Evolutionary conservation across 2,329 filamentous ascomycete genomes (phyloP).

Genomic region (Aspergillus spinulosporus): DNA sequence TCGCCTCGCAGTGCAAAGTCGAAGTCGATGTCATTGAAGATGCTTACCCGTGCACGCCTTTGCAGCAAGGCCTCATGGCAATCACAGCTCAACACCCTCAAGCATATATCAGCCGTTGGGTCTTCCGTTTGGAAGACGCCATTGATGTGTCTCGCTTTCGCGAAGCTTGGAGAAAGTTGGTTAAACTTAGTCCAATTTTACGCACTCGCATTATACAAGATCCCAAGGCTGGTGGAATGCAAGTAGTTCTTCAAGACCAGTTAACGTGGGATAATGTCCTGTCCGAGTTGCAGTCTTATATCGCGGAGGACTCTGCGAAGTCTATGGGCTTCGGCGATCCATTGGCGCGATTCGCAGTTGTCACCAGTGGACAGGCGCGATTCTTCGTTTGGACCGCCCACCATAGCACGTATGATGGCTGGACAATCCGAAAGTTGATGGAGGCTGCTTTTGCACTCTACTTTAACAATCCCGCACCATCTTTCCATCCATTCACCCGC

Average conservation of each 20-base stretch:
- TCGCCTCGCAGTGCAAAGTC: conserved; percentile 1
- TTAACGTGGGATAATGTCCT: conserved; percentile 21
- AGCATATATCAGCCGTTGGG: conserved; percentile 43
- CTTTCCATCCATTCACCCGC: not conserved
- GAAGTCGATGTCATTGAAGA: conserved; percentile 25
- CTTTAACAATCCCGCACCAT: not conserved
- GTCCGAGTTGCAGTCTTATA: conserved; percentile 18
- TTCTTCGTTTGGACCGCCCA: conserved; percentile 9
- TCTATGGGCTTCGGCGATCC: conserved; percentile 21
- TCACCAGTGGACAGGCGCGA: not conserved
- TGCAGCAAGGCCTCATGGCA: conserved; percentile 42
- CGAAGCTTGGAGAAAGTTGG: conserved; percentile 39
- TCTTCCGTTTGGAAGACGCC: conserved; percentile 26
- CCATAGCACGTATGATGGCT: conserved; percentile 8
- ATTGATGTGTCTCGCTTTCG: conserved; percentile 33
- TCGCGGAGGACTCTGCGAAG: conserved; percentile 38
- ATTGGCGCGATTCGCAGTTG: conserved; percentile 2
- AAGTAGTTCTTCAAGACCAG: conserved; percentile 30
- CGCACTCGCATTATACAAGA: conserved; percentile 40
- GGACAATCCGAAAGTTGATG: conserved; percentile 7
- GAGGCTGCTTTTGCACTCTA: not conserved
- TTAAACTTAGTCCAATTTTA: conserved; percentile 40
- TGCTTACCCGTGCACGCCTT: conserved; percentile 33
- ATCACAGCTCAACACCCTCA: conserved; percentile 39
- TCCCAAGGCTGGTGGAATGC: conserved; percentile 19